phyloP scores from a whole-genome alignment of 495 filamentous ascomycete species.

The Chaetomidium leptoderma region DNA sequence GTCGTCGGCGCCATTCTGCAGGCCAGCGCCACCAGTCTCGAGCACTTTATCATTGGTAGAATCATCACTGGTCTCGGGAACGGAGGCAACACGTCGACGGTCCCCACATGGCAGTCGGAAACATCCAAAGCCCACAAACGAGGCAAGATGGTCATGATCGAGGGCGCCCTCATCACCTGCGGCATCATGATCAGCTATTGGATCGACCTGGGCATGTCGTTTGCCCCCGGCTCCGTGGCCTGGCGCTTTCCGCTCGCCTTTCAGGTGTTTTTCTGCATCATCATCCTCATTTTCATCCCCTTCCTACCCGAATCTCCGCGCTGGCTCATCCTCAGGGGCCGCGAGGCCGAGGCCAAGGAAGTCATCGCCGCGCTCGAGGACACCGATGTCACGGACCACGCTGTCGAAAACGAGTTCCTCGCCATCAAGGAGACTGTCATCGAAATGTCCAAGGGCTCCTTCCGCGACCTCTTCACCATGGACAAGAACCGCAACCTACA shows the following conservation, averaged over 20 bases:
- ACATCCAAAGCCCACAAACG: conserved; percentile 68
- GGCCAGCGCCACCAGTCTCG: conserved; percentile 33
- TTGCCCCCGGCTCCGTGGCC: conserved; percentile 59
- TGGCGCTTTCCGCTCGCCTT: conserved; percentile 66
- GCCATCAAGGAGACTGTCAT: conserved; percentile 73
- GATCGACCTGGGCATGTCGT: conserved; percentile 62
- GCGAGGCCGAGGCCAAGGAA: conserved; percentile 52
- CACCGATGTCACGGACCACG: conserved; percentile 46
- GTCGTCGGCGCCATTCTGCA: conserved; percentile 56
- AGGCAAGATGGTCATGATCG: conserved; percentile 77
- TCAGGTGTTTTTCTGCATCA: conserved; percentile 51
- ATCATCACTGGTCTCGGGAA: conserved; percentile 44
- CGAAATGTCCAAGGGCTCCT: conserved; percentile 63
- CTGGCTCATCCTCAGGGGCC: conserved; percentile 56
- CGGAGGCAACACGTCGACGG: conserved; percentile 32
- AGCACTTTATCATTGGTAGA: conserved; percentile 61
- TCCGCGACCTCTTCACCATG: conserved; percentile 68
- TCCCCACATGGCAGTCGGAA: conserved; percentile 74
- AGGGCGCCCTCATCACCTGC: conserved; percentile 61
- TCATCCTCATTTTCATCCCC: conserved; percentile 56
- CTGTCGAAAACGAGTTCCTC: conserved; percentile 59
- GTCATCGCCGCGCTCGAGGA: conserved; percentile 38
- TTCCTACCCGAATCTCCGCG: conserved; percentile 59
- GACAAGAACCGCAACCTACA: conserved; percentile 65
- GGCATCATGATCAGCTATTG: conserved; percentile 67